phyloP scores from a whole-genome alignment of 371 early-diverging fungal species.

The Smittium culicis region DNA sequence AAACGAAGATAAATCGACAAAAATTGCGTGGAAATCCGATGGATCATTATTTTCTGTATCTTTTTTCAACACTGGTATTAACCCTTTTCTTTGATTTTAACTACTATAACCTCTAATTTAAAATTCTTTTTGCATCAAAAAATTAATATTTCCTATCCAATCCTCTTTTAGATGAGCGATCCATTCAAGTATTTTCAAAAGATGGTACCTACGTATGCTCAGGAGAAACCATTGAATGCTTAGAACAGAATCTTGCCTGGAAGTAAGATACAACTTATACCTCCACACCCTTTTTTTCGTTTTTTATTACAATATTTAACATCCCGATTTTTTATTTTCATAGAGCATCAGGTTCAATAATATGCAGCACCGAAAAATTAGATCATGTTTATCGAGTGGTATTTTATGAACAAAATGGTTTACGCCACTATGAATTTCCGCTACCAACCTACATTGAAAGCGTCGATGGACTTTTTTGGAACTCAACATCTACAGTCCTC shows the following conservation, averaged over 20 bases:
- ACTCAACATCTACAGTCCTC: constrained; percentile 71
- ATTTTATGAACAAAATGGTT: constrained; percentile 88
- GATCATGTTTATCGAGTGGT: constrained; percentile 78
- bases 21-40: constrained; percentile 86
- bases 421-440: constrained; percentile 85
- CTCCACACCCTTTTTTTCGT: too few species aligned
- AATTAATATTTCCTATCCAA: too few species aligned
- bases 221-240: constrained; percentile 59
- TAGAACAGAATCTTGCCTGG: constrained; percentile 79
- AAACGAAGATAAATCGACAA: constrained; percentile 60
- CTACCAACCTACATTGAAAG: constrained; percentile 32
- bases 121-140: too few species aligned
- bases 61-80: constrained; percentile 14
- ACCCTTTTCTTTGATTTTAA: background rate
- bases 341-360: constrained; percentile 69
- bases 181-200: constrained; percentile 67
- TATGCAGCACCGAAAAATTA: constrained; percentile 62
- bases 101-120: too few species aligned
- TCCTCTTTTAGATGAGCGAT: constrained; percentile 19
- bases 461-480: constrained; percentile 61
- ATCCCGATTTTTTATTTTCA: too few species aligned
- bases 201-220: constrained; percentile 70
- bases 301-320: too few species aligned
- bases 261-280: constrained; percentile 26
- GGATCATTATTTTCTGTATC: constrained; percentile 60